Conservation (phyloP, 2,329 filamentous ascomycete genomes). For the Beauveria caledonica region DNA sequence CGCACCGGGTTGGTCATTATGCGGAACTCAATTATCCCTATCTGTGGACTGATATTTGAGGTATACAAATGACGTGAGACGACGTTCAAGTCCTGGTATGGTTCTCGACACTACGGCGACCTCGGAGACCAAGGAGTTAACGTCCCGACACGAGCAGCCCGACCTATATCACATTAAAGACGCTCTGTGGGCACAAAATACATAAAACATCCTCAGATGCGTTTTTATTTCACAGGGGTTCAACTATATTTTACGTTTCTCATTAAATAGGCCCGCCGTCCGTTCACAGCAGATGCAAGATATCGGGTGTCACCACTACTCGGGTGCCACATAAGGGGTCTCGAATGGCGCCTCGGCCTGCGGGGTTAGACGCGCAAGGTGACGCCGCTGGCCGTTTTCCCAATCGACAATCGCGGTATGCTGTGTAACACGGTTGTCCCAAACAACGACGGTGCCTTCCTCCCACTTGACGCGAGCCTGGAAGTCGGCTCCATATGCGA, state of each 20-base stretch:
- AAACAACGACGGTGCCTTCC: conserved; percentile 65
- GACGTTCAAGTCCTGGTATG: too few relatives aligned
- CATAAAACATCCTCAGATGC: too few relatives aligned
- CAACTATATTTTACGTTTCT: neutral
- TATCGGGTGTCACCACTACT: neutral
- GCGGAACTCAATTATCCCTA: too few relatives aligned
- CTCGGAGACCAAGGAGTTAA: too few relatives aligned
- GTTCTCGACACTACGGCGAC: too few relatives aligned
- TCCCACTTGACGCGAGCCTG: conserved; percentile 65
- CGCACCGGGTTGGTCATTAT: too few relatives aligned
- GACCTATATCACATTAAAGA: too few relatives aligned
- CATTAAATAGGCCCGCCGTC: neutral
- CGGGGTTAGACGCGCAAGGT: conserved; percentile 67
- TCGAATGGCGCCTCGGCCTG: conserved; percentile 50
- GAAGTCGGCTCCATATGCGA: conserved; percentile 45
- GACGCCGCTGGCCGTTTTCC: conserved; percentile 62
- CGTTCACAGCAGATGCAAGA: neutral
- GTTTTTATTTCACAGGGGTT: neutral
- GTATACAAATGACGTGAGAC: too few relatives aligned
- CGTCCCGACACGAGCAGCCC: too few relatives aligned
- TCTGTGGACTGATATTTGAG: too few relatives aligned
- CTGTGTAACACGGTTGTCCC: conserved; percentile 69
- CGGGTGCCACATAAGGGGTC: conserved; percentile 9
- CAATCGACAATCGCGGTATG: conserved; percentile 71
- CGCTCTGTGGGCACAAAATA: too few relatives aligned